A percentile compares a stretch with the other conserved stretches of the same genome.
Evolutionary conservation across 495 filamentous ascomycete species (phyloP).

Genomic region (Tuber indicum): DNA sequence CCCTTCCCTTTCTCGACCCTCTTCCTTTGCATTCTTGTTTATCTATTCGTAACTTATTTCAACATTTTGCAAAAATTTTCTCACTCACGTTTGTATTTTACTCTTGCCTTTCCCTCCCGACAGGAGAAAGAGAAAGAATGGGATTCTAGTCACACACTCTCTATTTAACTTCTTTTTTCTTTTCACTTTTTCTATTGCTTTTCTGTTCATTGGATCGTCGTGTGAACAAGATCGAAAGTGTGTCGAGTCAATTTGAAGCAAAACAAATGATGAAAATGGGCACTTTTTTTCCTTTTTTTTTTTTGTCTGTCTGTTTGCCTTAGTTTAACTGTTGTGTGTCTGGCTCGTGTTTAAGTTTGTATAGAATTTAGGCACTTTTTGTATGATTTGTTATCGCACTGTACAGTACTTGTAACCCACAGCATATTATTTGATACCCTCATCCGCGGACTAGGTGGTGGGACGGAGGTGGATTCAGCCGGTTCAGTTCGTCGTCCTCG

Average conservation of each 20-base stretch:
- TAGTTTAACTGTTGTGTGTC: not conserved
- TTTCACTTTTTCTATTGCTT: conserved; percentile 15
- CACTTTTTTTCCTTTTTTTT: conserved; percentile 16
- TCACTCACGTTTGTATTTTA: not conserved
- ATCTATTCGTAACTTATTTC: not conserved
- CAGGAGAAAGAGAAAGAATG: not conserved
- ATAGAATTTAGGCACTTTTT: conserved; percentile 3
- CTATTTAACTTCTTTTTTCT: conserved; percentile 29
- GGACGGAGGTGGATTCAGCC: not conserved
- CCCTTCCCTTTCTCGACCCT: conserved; percentile 2
- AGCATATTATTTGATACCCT: not conserved
- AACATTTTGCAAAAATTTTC: not conserved
- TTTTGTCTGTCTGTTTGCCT: not conserved
- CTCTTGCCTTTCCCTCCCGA: not conserved
- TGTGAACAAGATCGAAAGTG: not conserved
- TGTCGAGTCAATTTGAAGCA: not conserved
- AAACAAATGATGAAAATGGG: conserved; percentile 1
- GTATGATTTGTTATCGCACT: not conserved
- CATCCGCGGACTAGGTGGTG: not conserved
- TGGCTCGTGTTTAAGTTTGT: not conserved
- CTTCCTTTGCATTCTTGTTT: conserved; percentile 1
- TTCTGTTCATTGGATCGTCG: not conserved
- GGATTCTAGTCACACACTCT: conserved; percentile 7
- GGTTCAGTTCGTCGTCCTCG: not conserved
- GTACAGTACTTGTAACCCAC: not conserved